Evolutionary conservation across 768 basidiomycete genomes (phyloP).

Genomic region (Termitomyces sp.): DNA sequence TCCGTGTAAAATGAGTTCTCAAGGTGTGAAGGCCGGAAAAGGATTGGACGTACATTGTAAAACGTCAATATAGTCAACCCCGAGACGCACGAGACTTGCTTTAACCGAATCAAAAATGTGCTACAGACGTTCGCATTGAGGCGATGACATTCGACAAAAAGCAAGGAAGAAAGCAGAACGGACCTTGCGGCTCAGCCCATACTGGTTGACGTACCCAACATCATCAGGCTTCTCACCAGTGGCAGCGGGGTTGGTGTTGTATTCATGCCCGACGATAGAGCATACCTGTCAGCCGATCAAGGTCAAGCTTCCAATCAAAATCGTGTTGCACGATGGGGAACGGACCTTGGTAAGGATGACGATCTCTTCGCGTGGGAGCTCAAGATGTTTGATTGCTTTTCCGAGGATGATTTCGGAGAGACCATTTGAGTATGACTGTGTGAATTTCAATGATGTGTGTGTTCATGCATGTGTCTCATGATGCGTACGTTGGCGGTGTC

Average conservation of each 20-base stretch:
- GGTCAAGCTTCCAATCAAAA: too few relatives aligned
- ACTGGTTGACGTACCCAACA: slow-evolving; percentile 51
- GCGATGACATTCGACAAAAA: neutral
- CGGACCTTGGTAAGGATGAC: slow-evolving; percentile 74
- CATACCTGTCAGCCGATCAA: slow-evolving; percentile 28
- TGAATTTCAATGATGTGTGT: neutral
- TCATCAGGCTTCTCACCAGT: slow-evolving; percentile 26
- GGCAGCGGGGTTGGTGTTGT: slow-evolving; percentile 8
- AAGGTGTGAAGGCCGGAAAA: slow-evolving; percentile 39
- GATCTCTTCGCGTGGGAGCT: slow-evolving; percentile 49
- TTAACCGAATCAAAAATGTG: slow-evolving; percentile 73
- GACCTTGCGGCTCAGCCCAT: slow-evolving; percentile 34
- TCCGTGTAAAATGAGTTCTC: too few relatives aligned
- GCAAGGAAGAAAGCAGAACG: neutral
- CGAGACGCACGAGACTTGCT: slow-evolving; percentile 58
- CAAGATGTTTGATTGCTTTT: slow-evolving; percentile 62
- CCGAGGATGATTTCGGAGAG: slow-evolving; percentile 64
- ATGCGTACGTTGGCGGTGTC: slow-evolving; percentile 40
- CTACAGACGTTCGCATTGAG: slow-evolving; percentile 25
- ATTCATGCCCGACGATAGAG: slow-evolving; percentile 24
- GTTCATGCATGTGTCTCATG: neutral
- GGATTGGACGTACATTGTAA: slow-evolving; percentile 48
- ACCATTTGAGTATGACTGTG: slow-evolving; percentile 65
- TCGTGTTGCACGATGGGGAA: neutral
- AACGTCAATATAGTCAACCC: slow-evolving; percentile 74